These are phyloP conservation scores for Rhododendron vialii DNA, from an alignment of 148 eudicot species.

Conservation along the genomic window DNA sequence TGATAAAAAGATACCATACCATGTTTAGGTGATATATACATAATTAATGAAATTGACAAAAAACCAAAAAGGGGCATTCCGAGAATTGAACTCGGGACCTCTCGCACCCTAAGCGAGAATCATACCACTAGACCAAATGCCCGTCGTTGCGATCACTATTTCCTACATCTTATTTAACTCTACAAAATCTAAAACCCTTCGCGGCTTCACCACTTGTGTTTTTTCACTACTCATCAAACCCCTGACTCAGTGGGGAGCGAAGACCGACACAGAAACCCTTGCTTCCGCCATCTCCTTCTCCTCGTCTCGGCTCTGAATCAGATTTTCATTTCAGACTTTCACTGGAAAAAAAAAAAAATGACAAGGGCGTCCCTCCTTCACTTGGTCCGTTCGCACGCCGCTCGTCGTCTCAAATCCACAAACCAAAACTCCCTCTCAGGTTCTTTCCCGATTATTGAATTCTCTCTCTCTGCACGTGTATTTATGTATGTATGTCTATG, in stretches of 20 bases:
- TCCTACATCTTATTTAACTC: fast-evolving
- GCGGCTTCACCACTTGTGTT: background rate
- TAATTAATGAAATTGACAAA: too few relatives aligned
- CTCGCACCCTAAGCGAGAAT: slow-evolving; percentile 85
- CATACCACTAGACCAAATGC: slow-evolving; percentile 73
- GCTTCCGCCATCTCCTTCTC: background rate
- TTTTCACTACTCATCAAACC: background rate
- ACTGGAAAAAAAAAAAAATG: slow-evolving; percentile 19
- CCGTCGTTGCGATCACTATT: background rate
- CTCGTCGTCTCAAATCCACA: slow-evolving; percentile 27
- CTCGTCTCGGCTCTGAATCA: background rate
- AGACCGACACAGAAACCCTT: background rate
- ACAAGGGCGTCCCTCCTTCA: slow-evolving; percentile 36
- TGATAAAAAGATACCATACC: too few relatives aligned
- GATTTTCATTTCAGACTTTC: background rate
- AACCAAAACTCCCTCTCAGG: slow-evolving; percentile 23
- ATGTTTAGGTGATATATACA: background rate
- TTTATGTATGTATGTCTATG: background rate
- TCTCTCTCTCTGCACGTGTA: background rate
- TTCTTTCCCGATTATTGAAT: background rate
- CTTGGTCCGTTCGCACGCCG: slow-evolving; percentile 39
- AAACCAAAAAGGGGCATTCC: slow-evolving; percentile 52
- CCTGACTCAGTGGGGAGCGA: background rate
- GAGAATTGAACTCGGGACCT: slow-evolving; percentile 94
- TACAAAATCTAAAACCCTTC: background rate